phyloP scores from a whole-genome alignment of 352 stramenopile genomes.

The Labyrinthula sp. region DNA sequence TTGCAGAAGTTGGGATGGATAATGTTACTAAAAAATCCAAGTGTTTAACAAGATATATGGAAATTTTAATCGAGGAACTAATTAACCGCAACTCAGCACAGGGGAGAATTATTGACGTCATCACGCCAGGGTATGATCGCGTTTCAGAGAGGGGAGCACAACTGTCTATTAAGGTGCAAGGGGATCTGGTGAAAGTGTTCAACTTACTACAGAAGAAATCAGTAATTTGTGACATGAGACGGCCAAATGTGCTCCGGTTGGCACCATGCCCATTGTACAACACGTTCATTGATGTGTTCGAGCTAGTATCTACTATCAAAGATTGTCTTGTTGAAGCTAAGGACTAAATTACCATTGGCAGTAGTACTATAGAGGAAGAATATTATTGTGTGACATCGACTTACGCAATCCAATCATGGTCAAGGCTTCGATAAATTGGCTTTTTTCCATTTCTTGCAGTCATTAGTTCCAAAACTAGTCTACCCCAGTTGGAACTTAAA shows the following conservation, averaged over 20 bases:
- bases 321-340: conserved; percentile 27
- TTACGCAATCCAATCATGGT: too few relatives aligned
- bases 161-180: conserved; percentile 35
- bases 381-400: too few relatives aligned
- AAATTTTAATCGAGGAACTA: conserved; percentile 25
- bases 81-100: conserved; percentile 13
- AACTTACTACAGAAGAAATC: conserved; percentile 5
- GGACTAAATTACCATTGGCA: too few relatives aligned
- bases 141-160: conserved; percentile 30
- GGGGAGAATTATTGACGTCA: too few relatives aligned
- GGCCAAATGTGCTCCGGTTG: conserved; percentile 35
- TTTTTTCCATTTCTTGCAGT: too few relatives aligned
- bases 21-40: conserved; percentile 33
- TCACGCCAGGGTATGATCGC: conserved; percentile 31
- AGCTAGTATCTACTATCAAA: conserved; percentile 33
- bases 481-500: too few relatives aligned
- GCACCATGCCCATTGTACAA: conserved; percentile 37
- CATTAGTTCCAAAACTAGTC: too few relatives aligned
- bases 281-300: conserved; percentile 31
- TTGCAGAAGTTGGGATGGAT: conserved; percentile 31
- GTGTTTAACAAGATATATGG: conserved; percentile 35
- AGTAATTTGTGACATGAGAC: conserved; percentile 34
- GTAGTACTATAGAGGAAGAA: too few relatives aligned
- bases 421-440: too few relatives aligned
- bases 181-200: conserved; percentile 14